phyloP scores from a whole-genome alignment of 805 yeast species.

The Wickerhamiella vanderwaltii region DNA sequence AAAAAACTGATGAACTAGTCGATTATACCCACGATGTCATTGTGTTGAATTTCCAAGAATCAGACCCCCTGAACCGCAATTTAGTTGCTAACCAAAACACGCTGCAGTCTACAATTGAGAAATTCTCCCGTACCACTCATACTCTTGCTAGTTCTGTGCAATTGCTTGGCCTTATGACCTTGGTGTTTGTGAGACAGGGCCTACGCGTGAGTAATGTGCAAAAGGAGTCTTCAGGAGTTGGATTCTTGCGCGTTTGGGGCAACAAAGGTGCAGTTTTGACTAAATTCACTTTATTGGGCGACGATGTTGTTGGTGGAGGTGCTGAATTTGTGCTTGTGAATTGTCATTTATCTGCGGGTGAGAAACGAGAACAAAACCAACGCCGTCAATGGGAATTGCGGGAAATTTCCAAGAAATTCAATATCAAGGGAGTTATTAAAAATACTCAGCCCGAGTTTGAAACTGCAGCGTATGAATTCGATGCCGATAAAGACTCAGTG shows the following conservation, averaged over 20 bases:
- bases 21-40: slow-evolving; percentile 5
- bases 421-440: slow-evolving; percentile 20
- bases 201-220: slow-evolving; percentile 31
- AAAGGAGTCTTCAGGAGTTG: slow-evolving; percentile 41
- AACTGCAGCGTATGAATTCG: slow-evolving; percentile 8
- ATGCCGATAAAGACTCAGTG: slow-evolving; percentile 2
- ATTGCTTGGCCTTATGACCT: slow-evolving; percentile 40
- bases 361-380: slow-evolving; percentile 27
- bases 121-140: slow-evolving; percentile 24
- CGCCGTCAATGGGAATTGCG: slow-evolving; percentile 36
- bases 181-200: slow-evolving; percentile 31
- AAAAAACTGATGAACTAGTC: slow-evolving; percentile 11
- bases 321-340: slow-evolving; percentile 32
- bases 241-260: slow-evolving; percentile 45
- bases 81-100: slow-evolving; percentile 27
- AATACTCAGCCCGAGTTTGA: not conserved
- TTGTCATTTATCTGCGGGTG: slow-evolving; percentile 41
- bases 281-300: slow-evolving; percentile 28
- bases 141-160: slow-evolving; percentile 35
- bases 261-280: slow-evolving; percentile 48
- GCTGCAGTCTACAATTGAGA: slow-evolving; percentile 19
- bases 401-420: slow-evolving; percentile 29
- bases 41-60: slow-evolving; percentile 50
- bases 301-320: slow-evolving; percentile 23
- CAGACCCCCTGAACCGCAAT: slow-evolving; percentile 33